These are phyloP conservation scores for Aspergillus quadricinctus DNA, from an alignment of 2,329 filamentous ascomycete species.

Conservation along the genomic window DNA sequence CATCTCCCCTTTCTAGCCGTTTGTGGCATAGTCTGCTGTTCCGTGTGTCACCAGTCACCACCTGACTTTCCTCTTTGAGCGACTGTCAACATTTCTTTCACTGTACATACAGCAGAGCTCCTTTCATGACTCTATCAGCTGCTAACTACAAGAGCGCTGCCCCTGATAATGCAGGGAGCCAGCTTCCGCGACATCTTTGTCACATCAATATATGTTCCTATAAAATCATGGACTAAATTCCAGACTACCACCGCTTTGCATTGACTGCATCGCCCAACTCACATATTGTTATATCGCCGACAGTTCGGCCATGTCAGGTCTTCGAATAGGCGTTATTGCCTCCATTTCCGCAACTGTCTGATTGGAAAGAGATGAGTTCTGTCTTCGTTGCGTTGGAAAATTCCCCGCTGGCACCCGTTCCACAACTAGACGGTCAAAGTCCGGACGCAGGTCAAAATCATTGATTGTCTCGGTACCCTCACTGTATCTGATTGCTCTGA, in stretches of 20 bases:
- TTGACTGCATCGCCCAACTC: not conserved
- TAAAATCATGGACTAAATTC: not conserved
- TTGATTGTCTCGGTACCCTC: slow-evolving; percentile 19
- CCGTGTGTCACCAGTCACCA: not conserved
- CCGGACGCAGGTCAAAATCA: slow-evolving; percentile 29
- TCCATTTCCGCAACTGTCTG: slow-evolving; percentile 11
- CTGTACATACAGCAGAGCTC: too few relatives aligned
- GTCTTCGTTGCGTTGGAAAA: slow-evolving; percentile 10
- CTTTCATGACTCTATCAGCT: too few relatives aligned
- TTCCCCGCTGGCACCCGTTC: slow-evolving; percentile 11
- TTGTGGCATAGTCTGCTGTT: not conserved
- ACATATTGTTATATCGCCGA: slow-evolving; percentile 7
- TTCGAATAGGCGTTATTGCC: slow-evolving; percentile 5
- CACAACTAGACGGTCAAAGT: slow-evolving; percentile 27
- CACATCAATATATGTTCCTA: not conserved
- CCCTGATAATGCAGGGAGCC: not conserved
- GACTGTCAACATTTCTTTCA: not conserved
- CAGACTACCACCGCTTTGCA: not conserved
- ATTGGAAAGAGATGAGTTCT: slow-evolving; percentile 12
- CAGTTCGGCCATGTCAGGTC: slow-evolving; percentile 16
- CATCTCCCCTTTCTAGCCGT: slow-evolving; percentile 4
- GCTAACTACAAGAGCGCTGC: not conserved
- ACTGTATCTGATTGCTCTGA: slow-evolving; percentile 25
- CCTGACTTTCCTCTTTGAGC: not conserved
- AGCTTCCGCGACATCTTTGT: not conserved